phyloP scores from a whole-genome alignment of 805 yeast genomes.

The Metschnikowia chrysomelidarum region DNA sequence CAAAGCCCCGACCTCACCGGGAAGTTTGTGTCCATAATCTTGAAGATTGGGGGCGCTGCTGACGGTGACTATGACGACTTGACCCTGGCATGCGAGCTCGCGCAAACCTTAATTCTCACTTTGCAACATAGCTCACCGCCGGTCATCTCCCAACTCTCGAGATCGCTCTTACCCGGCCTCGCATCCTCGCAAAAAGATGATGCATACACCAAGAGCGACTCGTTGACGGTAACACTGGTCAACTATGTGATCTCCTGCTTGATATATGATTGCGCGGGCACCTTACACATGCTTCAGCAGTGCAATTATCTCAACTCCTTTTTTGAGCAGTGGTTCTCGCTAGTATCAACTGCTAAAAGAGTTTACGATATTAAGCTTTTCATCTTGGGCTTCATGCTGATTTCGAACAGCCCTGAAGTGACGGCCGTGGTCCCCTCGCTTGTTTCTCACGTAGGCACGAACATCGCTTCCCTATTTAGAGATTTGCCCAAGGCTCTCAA shows the following conservation, averaged over 20 bases:
- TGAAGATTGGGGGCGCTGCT: constrained; percentile 43
- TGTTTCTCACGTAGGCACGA: constrained; percentile 38
- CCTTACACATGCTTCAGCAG: constrained; percentile 51
- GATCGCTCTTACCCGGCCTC: constrained; percentile 41
- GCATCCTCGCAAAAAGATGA: constrained; percentile 23
- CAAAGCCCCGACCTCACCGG: constrained; percentile 44
- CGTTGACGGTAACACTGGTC: constrained; percentile 48
- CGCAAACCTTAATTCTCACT: constrained; percentile 61
- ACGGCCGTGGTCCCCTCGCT: constrained; percentile 34
- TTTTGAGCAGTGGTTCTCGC: constrained; percentile 65
- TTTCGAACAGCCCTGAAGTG: constrained; percentile 26
- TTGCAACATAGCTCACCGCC: constrained; percentile 48
- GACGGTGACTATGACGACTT: constrained; percentile 56
- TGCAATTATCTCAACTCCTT: constrained; percentile 38
- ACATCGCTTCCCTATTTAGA: constrained; percentile 51
- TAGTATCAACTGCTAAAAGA: constrained; percentile 54
- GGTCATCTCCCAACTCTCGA: constrained; percentile 46
- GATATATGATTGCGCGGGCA: constrained; percentile 54
- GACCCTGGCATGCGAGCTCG: constrained; percentile 56
- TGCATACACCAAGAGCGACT: constrained; percentile 28
- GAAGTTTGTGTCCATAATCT: constrained; percentile 52
- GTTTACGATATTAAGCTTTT: constrained; percentile 82
- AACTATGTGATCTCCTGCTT: constrained; percentile 66
- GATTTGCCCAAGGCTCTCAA: constrained; percentile 72
- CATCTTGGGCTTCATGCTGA: constrained; percentile 61